Percentiles rank a stretch among this genome's conserved stretches.
Conservation (phyloP, 768 basidiomycete species). For the Mrakia gelida region DNA sequence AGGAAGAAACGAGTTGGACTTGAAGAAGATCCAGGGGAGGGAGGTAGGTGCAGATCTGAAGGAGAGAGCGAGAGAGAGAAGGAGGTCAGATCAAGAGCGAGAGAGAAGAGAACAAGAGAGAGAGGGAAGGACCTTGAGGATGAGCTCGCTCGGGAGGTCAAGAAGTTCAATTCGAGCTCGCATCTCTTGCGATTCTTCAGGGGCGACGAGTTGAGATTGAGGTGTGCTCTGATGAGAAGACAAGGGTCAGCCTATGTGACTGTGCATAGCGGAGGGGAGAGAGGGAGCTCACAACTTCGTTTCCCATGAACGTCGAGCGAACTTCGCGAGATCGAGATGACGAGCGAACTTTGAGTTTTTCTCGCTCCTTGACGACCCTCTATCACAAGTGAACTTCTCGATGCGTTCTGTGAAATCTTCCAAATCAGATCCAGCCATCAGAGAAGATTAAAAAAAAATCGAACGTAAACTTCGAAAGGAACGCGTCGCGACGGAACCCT, state of each 20-base stretch:
- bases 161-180: neutral
- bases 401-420: too few species aligned
- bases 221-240: neutral
- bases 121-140: neutral
- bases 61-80: neutral
- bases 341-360: too few species aligned
- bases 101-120: neutral
- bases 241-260: neutral
- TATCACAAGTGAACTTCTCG: too few species aligned
- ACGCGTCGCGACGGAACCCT: too few species aligned
- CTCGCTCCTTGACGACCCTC: too few species aligned
- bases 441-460: too few species aligned
- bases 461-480: too few species aligned
- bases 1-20: slow-evolving; percentile 14
- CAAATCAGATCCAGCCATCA: too few species aligned
- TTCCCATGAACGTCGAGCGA: neutral
- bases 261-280: neutral
- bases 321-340: too few species aligned
- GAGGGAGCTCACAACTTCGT: neutral
- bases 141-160: slow-evolving; percentile 12
- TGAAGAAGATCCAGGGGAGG: slow-evolving; percentile 13
- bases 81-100: neutral
- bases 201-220: neutral
- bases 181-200: neutral
- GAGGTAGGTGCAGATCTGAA: slow-evolving; percentile 16